Conservation (phyloP, 495 filamentous ascomycete genomes). For the Penicillium samsonianum region DNA sequence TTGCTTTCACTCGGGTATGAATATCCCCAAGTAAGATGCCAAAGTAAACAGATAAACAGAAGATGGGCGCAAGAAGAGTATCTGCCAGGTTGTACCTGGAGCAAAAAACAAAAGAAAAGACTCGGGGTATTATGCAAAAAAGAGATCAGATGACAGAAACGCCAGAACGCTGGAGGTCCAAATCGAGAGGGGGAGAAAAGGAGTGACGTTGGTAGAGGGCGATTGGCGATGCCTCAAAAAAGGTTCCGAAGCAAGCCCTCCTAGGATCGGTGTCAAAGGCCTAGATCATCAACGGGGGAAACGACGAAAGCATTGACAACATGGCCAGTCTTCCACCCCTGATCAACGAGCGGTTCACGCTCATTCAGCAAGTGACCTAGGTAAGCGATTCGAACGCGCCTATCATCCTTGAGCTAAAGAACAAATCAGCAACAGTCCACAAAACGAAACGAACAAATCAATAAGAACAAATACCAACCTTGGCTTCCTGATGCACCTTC, state of each 20-base stretch:
- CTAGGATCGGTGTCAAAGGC: background rate
- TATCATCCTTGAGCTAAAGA: conserved; percentile 47
- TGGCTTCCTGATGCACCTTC: conserved; percentile 63
- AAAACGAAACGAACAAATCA: background rate
- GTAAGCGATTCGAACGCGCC: conserved; percentile 69
- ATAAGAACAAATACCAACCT: conserved; percentile 50
- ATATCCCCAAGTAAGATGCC: background rate
- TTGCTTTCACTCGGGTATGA: background rate
- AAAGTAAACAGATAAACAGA: conserved; percentile 20
- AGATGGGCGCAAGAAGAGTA: background rate
- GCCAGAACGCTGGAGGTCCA: conserved; percentile 24
- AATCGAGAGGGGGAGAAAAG: conserved; percentile 4
- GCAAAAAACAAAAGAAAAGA: conserved; percentile 12
- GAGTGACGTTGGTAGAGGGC: background rate
- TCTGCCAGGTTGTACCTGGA: background rate
- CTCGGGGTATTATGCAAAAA: conserved; percentile 46
- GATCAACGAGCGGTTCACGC: conserved; percentile 56
- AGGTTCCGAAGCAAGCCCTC: too few relatives aligned
- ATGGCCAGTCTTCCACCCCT: conserved; percentile 76
- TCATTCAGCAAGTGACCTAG: conserved; percentile 79
- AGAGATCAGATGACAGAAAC: conserved; percentile 22
- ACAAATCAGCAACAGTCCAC: conserved; percentile 6
- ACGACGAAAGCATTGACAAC: conserved; percentile 81
- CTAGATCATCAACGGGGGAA: conserved; percentile 18
- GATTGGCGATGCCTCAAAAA: background rate